A percentile compares a stretch with the other conserved stretches of the same genome.
Conservation (phyloP, 1,284 basidiomycete genomes). For the Tilletiaria anomala region DNA sequence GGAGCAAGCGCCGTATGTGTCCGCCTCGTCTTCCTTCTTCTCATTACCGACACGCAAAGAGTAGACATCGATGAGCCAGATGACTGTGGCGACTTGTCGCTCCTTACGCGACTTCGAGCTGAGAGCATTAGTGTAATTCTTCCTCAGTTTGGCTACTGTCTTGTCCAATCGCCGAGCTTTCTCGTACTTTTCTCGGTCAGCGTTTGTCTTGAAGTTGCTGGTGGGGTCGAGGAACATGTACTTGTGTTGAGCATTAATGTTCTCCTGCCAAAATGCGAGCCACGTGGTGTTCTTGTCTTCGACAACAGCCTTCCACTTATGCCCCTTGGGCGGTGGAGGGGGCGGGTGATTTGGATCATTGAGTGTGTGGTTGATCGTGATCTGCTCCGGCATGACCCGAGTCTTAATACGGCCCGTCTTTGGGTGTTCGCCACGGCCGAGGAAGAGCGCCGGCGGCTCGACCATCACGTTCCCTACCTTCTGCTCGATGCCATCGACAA, state of each 20-base stretch:
- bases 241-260: conserved; percentile 36
- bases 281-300: conserved; percentile 36
- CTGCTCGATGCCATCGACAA: conserved; percentile 88
- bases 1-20: conserved; percentile 38
- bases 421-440: conserved; percentile 94
- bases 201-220: conserved; percentile 36
- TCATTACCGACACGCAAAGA: conserved; percentile 39
- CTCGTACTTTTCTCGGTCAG: conserved; percentile 37
- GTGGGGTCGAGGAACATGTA: conserved; percentile 38
- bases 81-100: conserved; percentile 36
- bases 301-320: conserved; percentile 34
- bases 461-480: conserved; percentile 96
- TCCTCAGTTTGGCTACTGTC: conserved; percentile 28
- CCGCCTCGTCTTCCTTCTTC: conserved; percentile 39
- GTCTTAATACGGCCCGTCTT: conserved; percentile 83
- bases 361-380: conserved; percentile 39
- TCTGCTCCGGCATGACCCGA: conserved; percentile 25
- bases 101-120: conserved; percentile 30
- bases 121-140: conserved; percentile 28
- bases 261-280: conserved; percentile 38
- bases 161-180: conserved; percentile 35
- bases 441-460: conserved; percentile 85
- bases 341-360: conserved; percentile 17
- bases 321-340: conserved; percentile 30
- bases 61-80: conserved; percentile 39